Percentiles rank a stretch among this genome's conserved stretches.
Conservation (phyloP, 2,329 filamentous ascomycete species). For the Achaetomium macrosporum region DNA sequence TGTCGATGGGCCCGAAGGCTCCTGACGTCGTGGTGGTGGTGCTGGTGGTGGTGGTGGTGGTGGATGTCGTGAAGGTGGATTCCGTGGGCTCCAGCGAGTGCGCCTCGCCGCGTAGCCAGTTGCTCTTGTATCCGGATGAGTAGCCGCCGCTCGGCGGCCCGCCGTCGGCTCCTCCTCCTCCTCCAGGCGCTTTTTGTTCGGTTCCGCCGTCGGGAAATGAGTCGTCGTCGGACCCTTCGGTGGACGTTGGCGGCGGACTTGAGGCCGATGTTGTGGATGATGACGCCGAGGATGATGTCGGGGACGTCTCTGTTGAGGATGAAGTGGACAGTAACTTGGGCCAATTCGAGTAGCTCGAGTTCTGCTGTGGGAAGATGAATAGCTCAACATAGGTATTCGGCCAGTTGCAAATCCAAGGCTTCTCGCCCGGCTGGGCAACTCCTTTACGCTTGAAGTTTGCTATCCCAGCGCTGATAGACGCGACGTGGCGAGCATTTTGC, state of each 20-base stretch:
- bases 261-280: not conserved
- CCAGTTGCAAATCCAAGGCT: conserved; percentile 55
- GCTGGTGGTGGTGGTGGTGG: not conserved
- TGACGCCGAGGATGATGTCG: not conserved
- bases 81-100: not conserved
- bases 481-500: conserved; percentile 6
- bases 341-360: conserved; percentile 33
- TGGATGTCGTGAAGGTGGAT: not conserved
- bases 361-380: conserved; percentile 52
- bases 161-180: no score
- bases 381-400: conserved; percentile 49
- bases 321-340: conserved; percentile 2
- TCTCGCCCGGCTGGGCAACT: conserved; percentile 42
- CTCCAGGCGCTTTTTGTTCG: no score
- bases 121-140: not conserved
- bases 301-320: conserved; percentile 12
- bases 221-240: no score
- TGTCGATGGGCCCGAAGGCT: conserved; percentile 15
- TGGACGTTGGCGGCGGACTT: no score
- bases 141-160: no score
- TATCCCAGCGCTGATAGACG: conserved; percentile 3
- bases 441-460: conserved; percentile 35
- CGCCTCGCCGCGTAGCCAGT: not conserved
- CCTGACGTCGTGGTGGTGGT: conserved; percentile 12
- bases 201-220: no score